These are phyloP conservation scores for Oryza meridionalis DNA, from an alignment of 176 grass and related monocot genomes.

Conservation along the genomic window DNA sequence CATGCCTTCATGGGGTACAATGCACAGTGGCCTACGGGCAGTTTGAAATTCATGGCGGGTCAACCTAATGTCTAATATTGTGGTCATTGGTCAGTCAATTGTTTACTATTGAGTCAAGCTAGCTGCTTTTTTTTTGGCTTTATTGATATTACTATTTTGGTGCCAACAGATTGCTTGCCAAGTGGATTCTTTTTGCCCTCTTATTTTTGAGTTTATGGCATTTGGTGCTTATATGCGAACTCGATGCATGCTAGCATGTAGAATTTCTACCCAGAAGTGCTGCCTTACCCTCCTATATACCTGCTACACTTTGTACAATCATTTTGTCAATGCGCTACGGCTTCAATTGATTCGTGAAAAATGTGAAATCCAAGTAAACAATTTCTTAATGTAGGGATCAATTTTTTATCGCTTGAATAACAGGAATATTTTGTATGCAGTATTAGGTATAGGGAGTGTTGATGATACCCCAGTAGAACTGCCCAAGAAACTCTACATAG, in stretches of 20 bases:
- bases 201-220: background rate
- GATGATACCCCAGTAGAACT: constrained; percentile 53
- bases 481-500: constrained; percentile 80
- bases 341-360: background rate
- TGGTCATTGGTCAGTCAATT: constrained; percentile 25
- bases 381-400: constrained; percentile 25
- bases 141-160: background rate
- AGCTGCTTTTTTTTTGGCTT: background rate
- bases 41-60: constrained; percentile 20
- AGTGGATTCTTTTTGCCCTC: background rate
- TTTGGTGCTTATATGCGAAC: background rate
- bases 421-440: constrained; percentile 56
- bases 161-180: constrained; percentile 14
- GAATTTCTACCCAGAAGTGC: background rate
- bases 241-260: background rate
- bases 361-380: background rate
- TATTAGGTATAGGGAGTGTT: constrained; percentile 55
- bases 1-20: background rate
- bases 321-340: constrained; percentile 18
- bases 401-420: constrained; percentile 25
- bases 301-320: background rate
- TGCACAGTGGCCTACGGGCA: background rate
- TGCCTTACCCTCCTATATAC: background rate
- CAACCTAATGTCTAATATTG: constrained; percentile 15
- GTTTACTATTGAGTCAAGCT: constrained; percentile 2